Conservation (phyloP, 1,284 basidiomycete species). For the Sanguinoderma infundibulare region DNA sequence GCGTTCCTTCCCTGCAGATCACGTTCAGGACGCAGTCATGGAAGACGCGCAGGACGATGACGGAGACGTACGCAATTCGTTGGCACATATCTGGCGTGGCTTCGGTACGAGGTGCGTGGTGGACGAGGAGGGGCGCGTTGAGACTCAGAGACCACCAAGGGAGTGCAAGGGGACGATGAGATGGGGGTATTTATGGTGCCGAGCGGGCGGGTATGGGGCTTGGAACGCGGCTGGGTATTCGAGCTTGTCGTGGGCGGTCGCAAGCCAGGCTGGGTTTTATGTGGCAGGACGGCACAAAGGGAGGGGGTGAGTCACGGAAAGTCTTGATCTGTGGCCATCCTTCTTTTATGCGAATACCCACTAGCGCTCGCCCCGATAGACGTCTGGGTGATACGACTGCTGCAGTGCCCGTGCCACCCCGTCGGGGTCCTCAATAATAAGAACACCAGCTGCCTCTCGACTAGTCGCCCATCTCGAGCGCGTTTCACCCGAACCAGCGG, state of each 20-base stretch:
- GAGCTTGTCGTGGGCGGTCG: not conserved
- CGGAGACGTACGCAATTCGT: constrained; percentile 40
- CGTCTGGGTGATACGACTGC: constrained; percentile 1
- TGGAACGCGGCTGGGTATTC: not conserved
- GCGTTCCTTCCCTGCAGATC: constrained; percentile 65
- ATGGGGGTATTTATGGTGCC: constrained; percentile 9
- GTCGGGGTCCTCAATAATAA: not conserved
- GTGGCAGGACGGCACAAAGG: constrained; percentile 12
- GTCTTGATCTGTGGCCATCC: constrained; percentile 18
- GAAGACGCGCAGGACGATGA: constrained; percentile 3
- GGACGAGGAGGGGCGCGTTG: not conserved
- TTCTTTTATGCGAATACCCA: constrained; percentile 20
- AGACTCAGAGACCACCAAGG: constrained; percentile 1
- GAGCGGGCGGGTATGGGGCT: constrained; percentile 1
- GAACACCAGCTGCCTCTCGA: not conserved
- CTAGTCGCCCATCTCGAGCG: not conserved
- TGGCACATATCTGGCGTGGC: constrained; percentile 37
- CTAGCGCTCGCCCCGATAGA: constrained; percentile 15
- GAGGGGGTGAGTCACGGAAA: constrained; percentile 26
- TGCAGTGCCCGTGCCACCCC: not conserved
- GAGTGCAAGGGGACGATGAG: not conserved
- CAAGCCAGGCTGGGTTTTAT: not conserved
- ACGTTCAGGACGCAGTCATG: constrained; percentile 11
- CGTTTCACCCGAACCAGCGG: constrained; percentile 8
- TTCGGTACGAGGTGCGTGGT: not conserved